Conservation (phyloP, 768 basidiomycete genomes). For the Xerocomellus amylosporus region DNA sequence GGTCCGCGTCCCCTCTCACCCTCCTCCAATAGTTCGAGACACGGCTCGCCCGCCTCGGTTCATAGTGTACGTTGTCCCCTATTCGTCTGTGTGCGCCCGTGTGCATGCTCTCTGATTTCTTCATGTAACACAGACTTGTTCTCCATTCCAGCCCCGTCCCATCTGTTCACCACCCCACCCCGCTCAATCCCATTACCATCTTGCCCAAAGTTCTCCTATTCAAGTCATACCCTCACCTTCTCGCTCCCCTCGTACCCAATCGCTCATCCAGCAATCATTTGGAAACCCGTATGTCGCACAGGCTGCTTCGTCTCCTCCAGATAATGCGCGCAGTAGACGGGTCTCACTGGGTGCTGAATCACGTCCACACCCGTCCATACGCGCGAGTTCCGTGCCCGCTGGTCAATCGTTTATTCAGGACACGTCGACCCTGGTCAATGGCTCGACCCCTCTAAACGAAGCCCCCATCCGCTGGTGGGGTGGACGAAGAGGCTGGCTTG, state of each 20-base stretch:
- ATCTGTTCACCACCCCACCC: slow-evolving; percentile 4
- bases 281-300: neutral
- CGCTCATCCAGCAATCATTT: slow-evolving; percentile 17
- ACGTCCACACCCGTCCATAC: neutral
- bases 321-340: neutral
- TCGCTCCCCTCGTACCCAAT: slow-evolving; percentile 14
- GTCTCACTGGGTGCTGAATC: slow-evolving; percentile 12
- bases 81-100: neutral
- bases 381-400: neutral
- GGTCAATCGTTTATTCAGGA: neutral
- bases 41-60: slow-evolving; percentile 10
- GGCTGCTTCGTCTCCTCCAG: neutral
- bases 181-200: slow-evolving; percentile 5
- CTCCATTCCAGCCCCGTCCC: slow-evolving; percentile 4
- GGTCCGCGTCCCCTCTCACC: slow-evolving; percentile 6
- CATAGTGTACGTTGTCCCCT: slow-evolving; percentile 11
- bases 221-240: slow-evolving; percentile 5
- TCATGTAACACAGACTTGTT: neutral
- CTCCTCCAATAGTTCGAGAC: neutral
- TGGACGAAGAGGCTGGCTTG: slow-evolving; percentile 13
- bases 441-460: slow-evolving; percentile 17
- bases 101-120: neutral
- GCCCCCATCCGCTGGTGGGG: slow-evolving; percentile 22
- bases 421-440: neutral
- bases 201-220: slow-evolving; percentile 1